These are phyloP conservation scores for Blastobotrys niveus DNA, from an alignment of 1,139 yeast genomes.

Conservation along the genomic window DNA sequence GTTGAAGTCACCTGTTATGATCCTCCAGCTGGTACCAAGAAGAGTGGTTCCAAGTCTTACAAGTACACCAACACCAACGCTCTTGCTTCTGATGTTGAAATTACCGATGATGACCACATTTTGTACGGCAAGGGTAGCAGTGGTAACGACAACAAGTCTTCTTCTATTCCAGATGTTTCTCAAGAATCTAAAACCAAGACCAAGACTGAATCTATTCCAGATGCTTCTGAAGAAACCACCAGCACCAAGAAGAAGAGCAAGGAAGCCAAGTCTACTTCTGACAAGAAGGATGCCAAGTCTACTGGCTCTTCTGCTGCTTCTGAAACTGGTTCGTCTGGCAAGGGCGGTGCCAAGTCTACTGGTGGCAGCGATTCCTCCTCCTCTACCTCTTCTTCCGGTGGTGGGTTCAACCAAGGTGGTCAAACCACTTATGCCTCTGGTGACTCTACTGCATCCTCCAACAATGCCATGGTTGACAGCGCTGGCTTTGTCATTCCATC, in stretches of 20 bases:
- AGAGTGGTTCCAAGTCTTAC: conserved; percentile 52
- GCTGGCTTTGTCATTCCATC: conserved; percentile 11
- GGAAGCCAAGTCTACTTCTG: conserved; percentile 11
- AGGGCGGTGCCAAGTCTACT: conserved; percentile 10
- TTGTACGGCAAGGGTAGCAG: conserved; percentile 54
- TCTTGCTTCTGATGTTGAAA: conserved; percentile 45
- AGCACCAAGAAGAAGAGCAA: conserved; percentile 12
- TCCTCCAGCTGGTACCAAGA: conserved; percentile 49
- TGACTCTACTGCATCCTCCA: conserved; percentile 15
- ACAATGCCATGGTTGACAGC: conserved; percentile 12
- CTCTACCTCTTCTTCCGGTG: conserved; percentile 2
- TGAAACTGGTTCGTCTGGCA: not conserved
- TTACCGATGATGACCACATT: conserved; percentile 56
- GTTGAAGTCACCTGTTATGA: conserved; percentile 64
- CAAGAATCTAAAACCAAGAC: conserved; percentile 2
- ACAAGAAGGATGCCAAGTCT: conserved; percentile 3
- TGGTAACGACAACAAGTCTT: conserved; percentile 41
- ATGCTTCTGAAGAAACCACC: conserved; percentile 23
- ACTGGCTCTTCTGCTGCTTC: conserved; percentile 13
- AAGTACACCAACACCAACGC: conserved; percentile 42
- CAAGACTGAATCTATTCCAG: conserved; percentile 22
- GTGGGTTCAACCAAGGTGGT: conserved; percentile 16
- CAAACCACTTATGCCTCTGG: conserved; percentile 14
- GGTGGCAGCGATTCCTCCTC: conserved; percentile 13
- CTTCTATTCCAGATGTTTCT: conserved; percentile 13